Evolutionary conservation across 176 grass and related monocot species (phyloP), one percentile per base, ranked within the genome.

Genomic region (bread wheat (Triticum aestivum)): DNA sequence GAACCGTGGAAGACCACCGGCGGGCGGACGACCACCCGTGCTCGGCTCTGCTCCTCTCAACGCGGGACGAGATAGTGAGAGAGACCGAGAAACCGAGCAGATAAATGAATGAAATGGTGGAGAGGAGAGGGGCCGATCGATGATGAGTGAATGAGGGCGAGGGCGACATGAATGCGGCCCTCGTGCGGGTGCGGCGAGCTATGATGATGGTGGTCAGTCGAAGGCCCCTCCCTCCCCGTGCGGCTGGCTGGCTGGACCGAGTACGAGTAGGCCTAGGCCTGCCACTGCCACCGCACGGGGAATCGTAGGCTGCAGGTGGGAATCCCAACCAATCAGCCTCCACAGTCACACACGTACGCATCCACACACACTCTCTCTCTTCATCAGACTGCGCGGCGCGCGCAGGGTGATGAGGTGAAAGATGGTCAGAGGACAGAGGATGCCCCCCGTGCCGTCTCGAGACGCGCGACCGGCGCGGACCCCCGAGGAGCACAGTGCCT

Each of bases 131-230:
- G 56, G 56, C 56, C 7, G 56, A 59, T 54, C 51, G 11, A 79
- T 54, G 79, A 52, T n/a, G 20, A 18, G 10, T 15, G 61, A 61
- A 81, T 13, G 68, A 74, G 61, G 10, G 38, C 38, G 38, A 42
- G 41, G 51, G 76, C 9, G 44, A 59, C 41, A 69, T 89, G 62
- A 86, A 90, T 78, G 83, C 83, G 63, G 4, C 79, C 88, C 88
- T 90, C 83, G 88, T 90, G 83, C 88, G 83, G 86, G 73, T 62
- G 86, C 61, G 17, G 42, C 35, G 69, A 42, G 75, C 61, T 10
- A 61, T 74, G 80, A 38, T 17, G 65, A 33, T 6, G 56, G 56
- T 1, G 13, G 23, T 9, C 42, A 49, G 72, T 75, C 72, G 49
- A 75, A 69, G 27, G 14, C 9, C 21, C 59, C 20, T n/a, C 13